phyloP scores from a whole-genome alignment of 352 stramenopile species.

The Phytophthora cryptogea region DNA sequence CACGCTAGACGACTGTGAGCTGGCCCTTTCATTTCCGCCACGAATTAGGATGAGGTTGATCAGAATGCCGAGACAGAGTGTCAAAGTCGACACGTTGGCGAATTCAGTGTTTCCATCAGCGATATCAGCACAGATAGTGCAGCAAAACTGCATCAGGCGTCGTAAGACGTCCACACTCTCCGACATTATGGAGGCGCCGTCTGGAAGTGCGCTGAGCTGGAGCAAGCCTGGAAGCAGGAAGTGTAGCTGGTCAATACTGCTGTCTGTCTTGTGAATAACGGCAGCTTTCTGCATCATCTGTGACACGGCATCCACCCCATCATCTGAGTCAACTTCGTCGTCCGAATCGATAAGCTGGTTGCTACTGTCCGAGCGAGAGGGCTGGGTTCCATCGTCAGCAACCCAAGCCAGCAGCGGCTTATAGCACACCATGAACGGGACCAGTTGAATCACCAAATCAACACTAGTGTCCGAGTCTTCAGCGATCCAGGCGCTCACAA shows the following conservation, averaged over 20 bases:
- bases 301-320: constrained; percentile 59
- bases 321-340: constrained; percentile 76
- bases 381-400: constrained; percentile 17
- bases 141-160: constrained; percentile 80
- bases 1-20: constrained; percentile 31
- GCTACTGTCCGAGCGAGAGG: constrained; percentile 12
- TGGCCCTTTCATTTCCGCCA: constrained; percentile 37
- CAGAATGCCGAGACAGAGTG: constrained; percentile 73
- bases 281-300: constrained; percentile 46
- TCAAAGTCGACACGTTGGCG: constrained; percentile 70
- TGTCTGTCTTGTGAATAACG: constrained; percentile 37
- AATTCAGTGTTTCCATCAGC: constrained; percentile 48
- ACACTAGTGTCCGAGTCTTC: constrained; percentile 81
- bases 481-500: constrained; percentile 82
- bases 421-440: constrained; percentile 86
- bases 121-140: constrained; percentile 64
- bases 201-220: constrained; percentile 70
- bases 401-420: constrained; percentile 39
- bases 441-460: constrained; percentile 64
- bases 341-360: constrained; percentile 56
- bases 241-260: constrained; percentile 72
- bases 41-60: constrained; percentile 80
- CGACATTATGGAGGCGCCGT: constrained; percentile 59
- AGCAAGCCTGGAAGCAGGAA: constrained; percentile 83
- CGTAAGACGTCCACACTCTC: constrained; percentile 65